Evolutionary conservation across 192 early-diverging fungal genomes (phyloP).

Genomic region (Backusella westeae): DNA sequence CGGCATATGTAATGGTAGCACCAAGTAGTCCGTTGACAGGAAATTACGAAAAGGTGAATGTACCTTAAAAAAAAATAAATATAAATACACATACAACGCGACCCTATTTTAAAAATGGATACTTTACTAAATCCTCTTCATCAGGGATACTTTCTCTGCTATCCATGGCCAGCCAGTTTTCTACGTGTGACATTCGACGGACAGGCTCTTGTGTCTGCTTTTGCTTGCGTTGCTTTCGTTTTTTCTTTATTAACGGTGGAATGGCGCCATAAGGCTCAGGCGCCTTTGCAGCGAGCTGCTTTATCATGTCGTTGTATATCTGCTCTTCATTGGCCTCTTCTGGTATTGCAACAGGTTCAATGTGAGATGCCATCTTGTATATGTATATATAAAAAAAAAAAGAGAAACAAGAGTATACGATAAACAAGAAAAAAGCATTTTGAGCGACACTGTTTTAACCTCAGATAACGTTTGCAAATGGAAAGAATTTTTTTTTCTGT

Average conservation of each 20-base stretch:
- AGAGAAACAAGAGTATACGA: background rate
- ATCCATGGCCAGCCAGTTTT: slow-evolving; percentile 30
- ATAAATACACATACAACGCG: background rate
- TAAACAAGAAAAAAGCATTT: background rate
- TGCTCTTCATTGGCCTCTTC: background rate
- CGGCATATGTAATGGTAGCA: slow-evolving; percentile 32
- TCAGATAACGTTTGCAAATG: background rate
- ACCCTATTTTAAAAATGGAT: background rate
- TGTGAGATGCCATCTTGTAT: background rate
- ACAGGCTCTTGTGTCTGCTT: background rate
- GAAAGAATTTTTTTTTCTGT: background rate
- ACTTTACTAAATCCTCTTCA: slow-evolving; percentile 31
- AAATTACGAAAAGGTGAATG: slow-evolving; percentile 26
- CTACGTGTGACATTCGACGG: slow-evolving; percentile 30
- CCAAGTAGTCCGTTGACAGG: slow-evolving; percentile 28
- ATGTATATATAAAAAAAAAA: background rate
- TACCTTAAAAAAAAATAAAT: slow-evolving; percentile 9
- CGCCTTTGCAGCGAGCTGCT: slow-evolving; percentile 21
- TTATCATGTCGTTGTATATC: slow-evolving; percentile 25
- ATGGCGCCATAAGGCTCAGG: slow-evolving; percentile 28
- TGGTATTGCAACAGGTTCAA: slow-evolving; percentile 5
- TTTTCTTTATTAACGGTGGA: slow-evolving; percentile 20
- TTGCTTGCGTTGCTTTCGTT: slow-evolving; percentile 4
- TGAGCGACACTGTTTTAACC: background rate
- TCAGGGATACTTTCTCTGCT: slow-evolving; percentile 35